These are phyloP conservation scores for Pezicula radicicola DNA, from an alignment of 2,329 filamentous ascomycete species.

Conservation along the genomic window DNA sequence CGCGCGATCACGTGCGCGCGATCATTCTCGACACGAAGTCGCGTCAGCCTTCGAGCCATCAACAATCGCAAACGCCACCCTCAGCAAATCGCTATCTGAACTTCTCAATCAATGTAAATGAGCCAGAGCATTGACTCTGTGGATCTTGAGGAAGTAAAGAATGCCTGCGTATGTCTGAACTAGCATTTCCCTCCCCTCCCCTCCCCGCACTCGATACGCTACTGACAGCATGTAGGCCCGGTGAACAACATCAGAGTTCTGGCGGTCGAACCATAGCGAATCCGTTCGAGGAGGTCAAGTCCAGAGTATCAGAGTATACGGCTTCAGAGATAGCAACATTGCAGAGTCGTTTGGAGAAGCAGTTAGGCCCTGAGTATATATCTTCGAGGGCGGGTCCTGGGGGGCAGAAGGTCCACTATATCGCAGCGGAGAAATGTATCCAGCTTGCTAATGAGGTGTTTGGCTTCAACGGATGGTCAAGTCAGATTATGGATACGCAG, in stretches of 20 bases:
- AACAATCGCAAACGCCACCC: constrained; percentile 1
- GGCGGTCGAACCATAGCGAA: constrained; percentile 54
- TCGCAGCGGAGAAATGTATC: constrained; percentile 96
- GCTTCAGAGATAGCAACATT: constrained; percentile 88
- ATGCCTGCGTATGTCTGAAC: constrained; percentile 43
- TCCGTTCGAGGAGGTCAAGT: constrained; percentile 73
- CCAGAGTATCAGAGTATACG: constrained; percentile 75
- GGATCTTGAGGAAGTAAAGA: constrained; percentile 11
- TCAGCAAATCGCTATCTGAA: constrained; percentile 6
- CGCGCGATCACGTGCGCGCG: background rate
- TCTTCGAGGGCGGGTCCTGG: constrained; percentile 80
- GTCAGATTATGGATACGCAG: constrained; percentile 89
- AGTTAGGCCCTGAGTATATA: constrained; percentile 94
- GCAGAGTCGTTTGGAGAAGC: constrained; percentile 82
- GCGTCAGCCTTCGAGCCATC: constrained; percentile 3
- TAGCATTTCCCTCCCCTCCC: background rate
- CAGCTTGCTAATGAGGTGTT: constrained; percentile 93
- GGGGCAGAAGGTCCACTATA: constrained; percentile 85
- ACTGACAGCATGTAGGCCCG: constrained; percentile 47
- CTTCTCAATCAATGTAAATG: constrained; percentile 12
- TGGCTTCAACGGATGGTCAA: constrained; percentile 97
- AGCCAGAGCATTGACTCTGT: constrained; percentile 1
- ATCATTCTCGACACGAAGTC: background rate
- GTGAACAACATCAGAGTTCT: constrained; percentile 56
- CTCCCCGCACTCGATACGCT: background rate